phyloP scores from a whole-genome alignment of 2,329 filamentous ascomycete species.

The Dothiorella sarmentorum region DNA sequence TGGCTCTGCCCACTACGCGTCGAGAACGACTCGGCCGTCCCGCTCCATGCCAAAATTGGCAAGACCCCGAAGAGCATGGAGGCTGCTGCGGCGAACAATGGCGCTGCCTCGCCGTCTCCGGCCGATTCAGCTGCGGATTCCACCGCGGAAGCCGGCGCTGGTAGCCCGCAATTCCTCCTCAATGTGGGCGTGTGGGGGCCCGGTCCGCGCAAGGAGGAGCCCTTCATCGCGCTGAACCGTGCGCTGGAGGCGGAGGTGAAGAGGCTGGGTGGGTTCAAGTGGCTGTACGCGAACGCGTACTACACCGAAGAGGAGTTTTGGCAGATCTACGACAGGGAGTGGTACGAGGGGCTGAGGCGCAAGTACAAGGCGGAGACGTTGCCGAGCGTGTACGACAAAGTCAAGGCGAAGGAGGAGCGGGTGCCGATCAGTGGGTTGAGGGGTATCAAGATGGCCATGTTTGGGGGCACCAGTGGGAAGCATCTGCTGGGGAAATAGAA shows the following conservation, averaged over 20 bases:
- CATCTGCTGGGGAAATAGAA: slow-evolving; percentile 1
- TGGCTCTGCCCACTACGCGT: slow-evolving; percentile 57
- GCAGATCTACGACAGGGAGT: slow-evolving; percentile 56
- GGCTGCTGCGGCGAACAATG: neutral
- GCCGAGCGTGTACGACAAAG: slow-evolving; percentile 8
- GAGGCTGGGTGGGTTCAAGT: slow-evolving; percentile 74
- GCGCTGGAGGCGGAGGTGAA: slow-evolving; percentile 66
- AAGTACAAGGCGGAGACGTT: slow-evolving; percentile 57
- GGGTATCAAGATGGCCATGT: slow-evolving; percentile 3
- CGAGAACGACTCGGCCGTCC: slow-evolving; percentile 19
- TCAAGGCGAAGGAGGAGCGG: slow-evolving; percentile 12
- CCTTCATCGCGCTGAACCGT: slow-evolving; percentile 69
- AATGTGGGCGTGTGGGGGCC: slow-evolving; percentile 75
- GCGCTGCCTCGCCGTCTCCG: neutral
- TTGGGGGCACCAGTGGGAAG: neutral
- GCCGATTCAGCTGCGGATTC: slow-evolving; percentile 19
- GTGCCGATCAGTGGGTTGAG: slow-evolving; percentile 4
- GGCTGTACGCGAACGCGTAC: slow-evolving; percentile 83
- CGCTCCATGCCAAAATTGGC: slow-evolving; percentile 8
- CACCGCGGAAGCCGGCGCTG: neutral
- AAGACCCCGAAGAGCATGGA: neutral
- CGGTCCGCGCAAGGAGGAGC: slow-evolving; percentile 54
- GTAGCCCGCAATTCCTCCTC: slow-evolving; percentile 30
- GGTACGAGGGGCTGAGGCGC: slow-evolving; percentile 60
- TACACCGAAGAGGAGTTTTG: slow-evolving; percentile 72